phyloP scores from a whole-genome alignment of 352 stramenopile genomes.

The Discostella stelligera region DNA sequence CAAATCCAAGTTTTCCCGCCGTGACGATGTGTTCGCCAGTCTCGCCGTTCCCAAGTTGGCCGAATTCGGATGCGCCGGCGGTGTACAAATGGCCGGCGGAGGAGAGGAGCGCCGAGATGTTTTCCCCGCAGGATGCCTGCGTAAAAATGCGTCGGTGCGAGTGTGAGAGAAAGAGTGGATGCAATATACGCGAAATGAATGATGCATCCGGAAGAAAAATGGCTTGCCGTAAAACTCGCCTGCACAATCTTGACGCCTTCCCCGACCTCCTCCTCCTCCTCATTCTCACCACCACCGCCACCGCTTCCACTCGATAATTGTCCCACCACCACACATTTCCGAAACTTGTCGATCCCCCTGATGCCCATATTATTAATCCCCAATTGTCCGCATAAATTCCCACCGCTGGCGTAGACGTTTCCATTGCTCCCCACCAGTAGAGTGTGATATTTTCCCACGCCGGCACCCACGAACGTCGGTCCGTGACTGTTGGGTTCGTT shows the following conservation, averaged over 20 bases:
- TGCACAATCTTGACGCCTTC: slow-evolving; percentile 52
- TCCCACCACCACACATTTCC: slow-evolving; percentile 47
- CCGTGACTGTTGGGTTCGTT: not conserved
- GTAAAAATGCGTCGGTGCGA: not conserved
- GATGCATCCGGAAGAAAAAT: not conserved
- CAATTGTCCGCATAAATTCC: slow-evolving; percentile 75
- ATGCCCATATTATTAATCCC: slow-evolving; percentile 52
- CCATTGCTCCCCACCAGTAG: slow-evolving; percentile 64
- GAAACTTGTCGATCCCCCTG: slow-evolving; percentile 51
- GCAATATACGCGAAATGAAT: not conserved
- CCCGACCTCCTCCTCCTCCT: slow-evolving; percentile 16
- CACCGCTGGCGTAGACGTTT: slow-evolving; percentile 57
- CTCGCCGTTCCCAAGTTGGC: slow-evolving; percentile 80
- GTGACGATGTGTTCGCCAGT: slow-evolving; percentile 81
- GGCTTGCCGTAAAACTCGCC: too few species aligned
- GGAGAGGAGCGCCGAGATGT: slow-evolving; percentile 72
- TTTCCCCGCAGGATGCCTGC: slow-evolving; percentile 77
- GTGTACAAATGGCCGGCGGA: slow-evolving; percentile 74
- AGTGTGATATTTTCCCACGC: slow-evolving; percentile 69
- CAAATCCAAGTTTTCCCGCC: slow-evolving; percentile 74
- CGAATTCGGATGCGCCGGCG: slow-evolving; percentile 69
- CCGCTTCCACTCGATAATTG: slow-evolving; percentile 1
- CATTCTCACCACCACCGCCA: slow-evolving; percentile 15
- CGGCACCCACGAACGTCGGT: slow-evolving; percentile 44
- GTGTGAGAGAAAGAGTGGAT: not conserved